Conservation (phyloP, 306 rosid genomes). For the Cicer yamashitae region DNA sequence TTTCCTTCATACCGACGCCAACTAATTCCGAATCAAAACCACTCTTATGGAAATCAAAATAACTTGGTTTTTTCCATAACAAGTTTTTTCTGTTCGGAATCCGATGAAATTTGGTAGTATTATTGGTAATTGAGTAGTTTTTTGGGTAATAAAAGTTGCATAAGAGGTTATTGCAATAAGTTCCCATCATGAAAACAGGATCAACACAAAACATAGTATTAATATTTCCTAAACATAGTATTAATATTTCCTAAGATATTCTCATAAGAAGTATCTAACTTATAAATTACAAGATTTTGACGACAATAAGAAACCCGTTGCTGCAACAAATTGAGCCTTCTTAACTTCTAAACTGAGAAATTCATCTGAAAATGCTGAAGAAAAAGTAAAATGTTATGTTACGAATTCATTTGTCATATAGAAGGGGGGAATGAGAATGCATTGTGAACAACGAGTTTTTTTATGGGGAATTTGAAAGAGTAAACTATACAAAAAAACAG, state of each 20-base stretch:
- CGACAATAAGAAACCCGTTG: not conserved
- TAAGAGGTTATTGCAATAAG: slow-evolving; percentile 44
- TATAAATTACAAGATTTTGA: too few species aligned
- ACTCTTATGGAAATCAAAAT: slow-evolving; percentile 34
- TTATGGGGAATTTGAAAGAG: too few species aligned
- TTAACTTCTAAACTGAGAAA: not conserved
- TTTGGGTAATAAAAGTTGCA: slow-evolving; percentile 42
- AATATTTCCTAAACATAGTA: too few species aligned
- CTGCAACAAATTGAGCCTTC: not conserved
- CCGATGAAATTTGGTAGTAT: slow-evolving; percentile 33
- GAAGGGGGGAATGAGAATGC: too few species aligned
- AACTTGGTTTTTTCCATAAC: slow-evolving; percentile 31
- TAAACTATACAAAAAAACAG: too few species aligned
- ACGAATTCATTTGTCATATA: too few species aligned
- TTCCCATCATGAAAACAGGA: slow-evolving; percentile 47
- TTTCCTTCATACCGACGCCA: slow-evolving; percentile 45
- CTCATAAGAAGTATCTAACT: too few species aligned
- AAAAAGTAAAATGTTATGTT: too few species aligned
- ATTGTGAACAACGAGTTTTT: too few species aligned
- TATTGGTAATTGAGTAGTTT: slow-evolving; percentile 42
- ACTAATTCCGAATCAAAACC: slow-evolving; percentile 45
- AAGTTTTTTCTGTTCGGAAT: slow-evolving; percentile 13
- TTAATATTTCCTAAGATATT: slow-evolving; percentile 21
- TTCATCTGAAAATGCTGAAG: not conserved
- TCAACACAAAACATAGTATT: slow-evolving; percentile 4